phyloP scores from a whole-genome alignment of 1,284 basidiomycete species.

The Pyrrhoderma noxium region DNA sequence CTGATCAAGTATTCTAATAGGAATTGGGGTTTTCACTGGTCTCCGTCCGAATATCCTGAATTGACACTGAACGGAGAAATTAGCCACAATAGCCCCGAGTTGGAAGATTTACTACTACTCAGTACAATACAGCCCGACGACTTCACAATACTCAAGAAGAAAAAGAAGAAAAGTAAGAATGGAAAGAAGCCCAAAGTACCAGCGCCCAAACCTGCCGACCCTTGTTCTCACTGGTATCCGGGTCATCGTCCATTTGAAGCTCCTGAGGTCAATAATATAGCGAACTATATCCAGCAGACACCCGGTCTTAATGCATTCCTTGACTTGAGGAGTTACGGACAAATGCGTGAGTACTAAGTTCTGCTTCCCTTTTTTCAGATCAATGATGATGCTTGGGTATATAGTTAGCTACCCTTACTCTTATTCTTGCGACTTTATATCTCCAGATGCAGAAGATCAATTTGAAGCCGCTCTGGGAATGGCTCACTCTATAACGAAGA shows the following conservation, averaged over 20 bases:
- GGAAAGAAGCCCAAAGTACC: conserved; percentile 18
- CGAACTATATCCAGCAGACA: conserved; percentile 56
- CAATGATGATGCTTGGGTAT: neutral
- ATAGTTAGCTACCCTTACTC: conserved; percentile 69
- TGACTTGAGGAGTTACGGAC: conserved; percentile 79
- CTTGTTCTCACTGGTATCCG: conserved; percentile 70
- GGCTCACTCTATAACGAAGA: conserved; percentile 48
- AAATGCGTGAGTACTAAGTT: conserved; percentile 57
- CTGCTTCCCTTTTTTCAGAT: neutral
- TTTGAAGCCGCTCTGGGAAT: conserved; percentile 74
- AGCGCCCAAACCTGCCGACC: conserved; percentile 30
- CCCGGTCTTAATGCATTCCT: conserved; percentile 56
- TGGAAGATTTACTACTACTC: neutral
- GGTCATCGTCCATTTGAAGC: conserved; percentile 69
- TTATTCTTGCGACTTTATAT: conserved; percentile 58
- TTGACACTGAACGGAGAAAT: neutral
- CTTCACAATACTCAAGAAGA: neutral
- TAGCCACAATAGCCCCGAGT: neutral
- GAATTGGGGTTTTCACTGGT: conserved; percentile 58
- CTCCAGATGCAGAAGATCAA: conserved; percentile 77
- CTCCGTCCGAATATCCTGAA: conserved; percentile 30
- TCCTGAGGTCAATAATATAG: conserved; percentile 69
- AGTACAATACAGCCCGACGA: neutral
- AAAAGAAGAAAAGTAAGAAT: conserved; percentile 19
- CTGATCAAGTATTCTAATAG: neutral